Percentiles rank a stretch among this genome's conserved stretches.
Conservation (phyloP, 176 grass and related monocot species). For the Alopecurus myosuroides region DNA sequence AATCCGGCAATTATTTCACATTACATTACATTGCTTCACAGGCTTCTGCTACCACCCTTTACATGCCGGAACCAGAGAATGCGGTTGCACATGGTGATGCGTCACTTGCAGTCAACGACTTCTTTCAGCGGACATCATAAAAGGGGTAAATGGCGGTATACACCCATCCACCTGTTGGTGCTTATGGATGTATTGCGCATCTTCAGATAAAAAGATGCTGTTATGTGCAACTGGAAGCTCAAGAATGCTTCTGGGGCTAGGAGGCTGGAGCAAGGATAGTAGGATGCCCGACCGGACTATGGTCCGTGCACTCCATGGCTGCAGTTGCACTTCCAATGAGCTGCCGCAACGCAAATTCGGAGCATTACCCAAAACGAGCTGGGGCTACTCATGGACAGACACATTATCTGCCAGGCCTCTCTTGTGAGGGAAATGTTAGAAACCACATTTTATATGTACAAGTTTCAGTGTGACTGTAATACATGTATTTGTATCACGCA, state of each 20-base stretch:
- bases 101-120: slow-evolving; percentile 81
- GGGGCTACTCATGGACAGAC: background rate
- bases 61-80: slow-evolving; percentile 94
- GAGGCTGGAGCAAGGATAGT: background rate
- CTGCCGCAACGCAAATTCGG: background rate
- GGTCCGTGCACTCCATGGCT: background rate
- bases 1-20: background rate
- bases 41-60: slow-evolving; percentile 64
- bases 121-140: slow-evolving; percentile 52
- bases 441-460: background rate
- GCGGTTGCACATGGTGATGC: slow-evolving; percentile 93
- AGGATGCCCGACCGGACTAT: background rate
- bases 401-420: background rate
- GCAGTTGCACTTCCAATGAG: background rate
- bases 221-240: background rate
- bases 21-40: slow-evolving; percentile 26
- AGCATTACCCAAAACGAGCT: background rate
- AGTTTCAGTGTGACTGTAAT: background rate
- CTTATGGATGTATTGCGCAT: background rate
- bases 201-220: background rate
- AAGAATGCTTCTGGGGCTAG: background rate
- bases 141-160: background rate
- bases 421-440: slow-evolving; percentile 1
- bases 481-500: background rate
- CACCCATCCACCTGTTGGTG: background rate